phyloP scores from a whole-genome alignment of 345 rosid species.

The Linum usitatissimum region DNA sequence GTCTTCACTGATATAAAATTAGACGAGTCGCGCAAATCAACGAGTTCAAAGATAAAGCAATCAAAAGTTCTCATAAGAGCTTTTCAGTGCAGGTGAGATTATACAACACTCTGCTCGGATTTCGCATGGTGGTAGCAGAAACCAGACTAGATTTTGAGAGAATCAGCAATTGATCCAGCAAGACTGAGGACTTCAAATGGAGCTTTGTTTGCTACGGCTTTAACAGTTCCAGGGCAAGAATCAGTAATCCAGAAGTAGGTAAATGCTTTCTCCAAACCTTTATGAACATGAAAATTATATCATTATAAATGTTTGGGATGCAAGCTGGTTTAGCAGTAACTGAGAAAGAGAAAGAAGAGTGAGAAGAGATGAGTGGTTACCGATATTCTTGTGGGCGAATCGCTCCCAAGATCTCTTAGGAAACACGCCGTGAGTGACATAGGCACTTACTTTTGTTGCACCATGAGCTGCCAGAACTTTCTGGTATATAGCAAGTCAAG shows the following conservation, averaged over 20 bases:
- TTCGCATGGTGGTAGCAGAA: not conserved
- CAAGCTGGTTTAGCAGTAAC: not conserved
- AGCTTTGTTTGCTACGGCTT: constrained; percentile 56
- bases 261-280: constrained; percentile 50
- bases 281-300: constrained; percentile 8
- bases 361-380: constrained; percentile 24
- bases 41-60: too few species aligned
- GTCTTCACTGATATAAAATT: too few species aligned
- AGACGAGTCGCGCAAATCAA: too few species aligned
- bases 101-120: not conserved
- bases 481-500: constrained; percentile 25
- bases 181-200: constrained; percentile 92
- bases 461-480: constrained; percentile 85
- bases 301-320: constrained; percentile 2
- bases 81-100: not conserved
- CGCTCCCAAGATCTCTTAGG: constrained; percentile 91
- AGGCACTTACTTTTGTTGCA: constrained; percentile 91
- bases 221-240: constrained; percentile 83
- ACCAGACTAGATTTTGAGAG: constrained; percentile 56
- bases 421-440: constrained; percentile 94
- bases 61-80: not conserved
- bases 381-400: constrained; percentile 45
- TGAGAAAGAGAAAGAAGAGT: not conserved
- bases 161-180: constrained; percentile 80
- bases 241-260: constrained; percentile 92